phyloP scores from a whole-genome alignment of 441 rosid species.

The Jatropha podagrica region DNA sequence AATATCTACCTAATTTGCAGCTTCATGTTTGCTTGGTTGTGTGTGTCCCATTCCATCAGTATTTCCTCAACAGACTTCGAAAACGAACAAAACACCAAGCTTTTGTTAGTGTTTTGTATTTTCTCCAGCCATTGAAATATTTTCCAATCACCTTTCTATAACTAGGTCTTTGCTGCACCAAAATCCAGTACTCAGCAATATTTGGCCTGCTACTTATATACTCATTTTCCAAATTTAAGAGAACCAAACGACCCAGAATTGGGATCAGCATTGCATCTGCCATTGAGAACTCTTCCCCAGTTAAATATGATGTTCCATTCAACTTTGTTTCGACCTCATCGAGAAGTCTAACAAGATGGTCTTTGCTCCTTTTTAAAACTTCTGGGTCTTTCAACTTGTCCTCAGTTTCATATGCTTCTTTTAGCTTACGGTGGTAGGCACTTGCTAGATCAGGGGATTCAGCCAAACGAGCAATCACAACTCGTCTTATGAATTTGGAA shows the following conservation, averaged over 20 bases:
- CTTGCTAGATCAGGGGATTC: conserved; percentile 88
- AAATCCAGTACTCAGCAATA: conserved; percentile 65
- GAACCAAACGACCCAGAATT: conserved; percentile 57
- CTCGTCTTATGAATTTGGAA: conserved; percentile 77
- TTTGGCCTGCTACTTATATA: conserved; percentile 62
- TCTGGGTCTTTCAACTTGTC: conserved; percentile 60
- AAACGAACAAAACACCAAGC: conserved; percentile 68
- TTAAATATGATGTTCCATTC: conserved; percentile 47
- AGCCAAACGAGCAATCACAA: conserved; percentile 84
- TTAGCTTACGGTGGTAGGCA: conserved; percentile 77
- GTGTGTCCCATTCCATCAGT: conserved; percentile 22
- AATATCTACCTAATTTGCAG: not conserved
- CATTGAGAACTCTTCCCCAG: conserved; percentile 78
- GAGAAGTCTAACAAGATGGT: conserved; percentile 57
- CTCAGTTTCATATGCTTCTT: conserved; percentile 67
- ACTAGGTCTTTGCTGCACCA: conserved; percentile 67
- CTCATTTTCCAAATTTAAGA: conserved; percentile 66
- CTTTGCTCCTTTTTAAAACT: conserved; percentile 49
- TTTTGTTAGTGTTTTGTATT: conserved; percentile 56
- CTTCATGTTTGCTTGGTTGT: not conserved
- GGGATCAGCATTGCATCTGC: conserved; percentile 87
- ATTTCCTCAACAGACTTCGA: conserved; percentile 47
- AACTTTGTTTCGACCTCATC: conserved; percentile 69
- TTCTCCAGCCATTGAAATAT: conserved; percentile 84
- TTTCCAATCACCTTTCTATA: conserved; percentile 71